Evolutionary conservation across 176 grass and related monocot genomes (phyloP).

Genomic region (Bolboschoenus planiculmis): DNA sequence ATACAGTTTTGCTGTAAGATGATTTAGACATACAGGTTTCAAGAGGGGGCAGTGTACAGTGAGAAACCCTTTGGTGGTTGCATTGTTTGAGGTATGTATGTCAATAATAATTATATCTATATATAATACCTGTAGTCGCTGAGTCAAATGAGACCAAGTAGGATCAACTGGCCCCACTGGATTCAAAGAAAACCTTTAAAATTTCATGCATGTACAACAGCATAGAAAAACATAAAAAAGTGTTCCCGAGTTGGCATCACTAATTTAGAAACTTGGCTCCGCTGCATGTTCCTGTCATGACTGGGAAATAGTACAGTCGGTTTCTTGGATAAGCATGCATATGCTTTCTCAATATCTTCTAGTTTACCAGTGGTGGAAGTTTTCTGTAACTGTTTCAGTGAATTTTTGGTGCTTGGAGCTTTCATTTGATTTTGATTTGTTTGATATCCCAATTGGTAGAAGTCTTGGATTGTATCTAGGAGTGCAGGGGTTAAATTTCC

Average conservation of each 20-base stretch:
- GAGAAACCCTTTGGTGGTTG: neutral
- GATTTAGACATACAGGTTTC: neutral
- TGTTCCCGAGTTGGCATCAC: neutral
- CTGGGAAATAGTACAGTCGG: neutral
- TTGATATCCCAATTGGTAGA: neutral
- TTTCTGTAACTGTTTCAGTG: neutral
- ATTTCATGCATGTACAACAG: neutral
- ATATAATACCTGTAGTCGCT: neutral
- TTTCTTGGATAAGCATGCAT: neutral
- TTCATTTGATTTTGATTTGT: neutral
- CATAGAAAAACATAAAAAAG: neutral
- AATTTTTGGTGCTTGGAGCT: neutral
- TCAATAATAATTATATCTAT: neutral
- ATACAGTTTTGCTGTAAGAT: neutral
- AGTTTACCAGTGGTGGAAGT: neutral
- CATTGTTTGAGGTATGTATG: conserved; percentile 6
- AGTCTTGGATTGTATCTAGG: neutral
- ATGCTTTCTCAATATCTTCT: neutral
- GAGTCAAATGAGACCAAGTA: neutral
- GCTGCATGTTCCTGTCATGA: neutral
- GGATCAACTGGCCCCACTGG: neutral
- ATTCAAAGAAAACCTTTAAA: neutral
- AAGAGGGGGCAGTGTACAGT: neutral
- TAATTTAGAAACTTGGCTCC: neutral
- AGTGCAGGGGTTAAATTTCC: neutral